Base-by-base conservation (phyloP, 2,329 filamentous ascomycete genomes). In the Ophiocordyceps camponoti-rufipedis region DNA sequence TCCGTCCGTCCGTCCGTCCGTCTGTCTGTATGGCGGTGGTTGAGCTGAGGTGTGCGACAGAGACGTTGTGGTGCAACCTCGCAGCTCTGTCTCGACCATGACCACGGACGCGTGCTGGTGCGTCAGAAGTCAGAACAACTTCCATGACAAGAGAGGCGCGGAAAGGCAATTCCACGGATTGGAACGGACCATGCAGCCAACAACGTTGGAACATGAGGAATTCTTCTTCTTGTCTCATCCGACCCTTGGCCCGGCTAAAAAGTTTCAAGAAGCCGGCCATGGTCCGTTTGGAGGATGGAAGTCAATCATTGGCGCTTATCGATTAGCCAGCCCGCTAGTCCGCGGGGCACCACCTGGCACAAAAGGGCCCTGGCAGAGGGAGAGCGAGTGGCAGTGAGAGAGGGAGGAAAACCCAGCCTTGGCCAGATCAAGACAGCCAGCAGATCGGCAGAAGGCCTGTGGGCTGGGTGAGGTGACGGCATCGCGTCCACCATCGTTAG, bases 161-260 rank as follows among this genome's bases (percentile, higher is more conserved):
- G 29, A 31, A 31, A 31, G 29, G 29, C 29, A 38, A 38, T 38
- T 38, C 35, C n/a, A 38, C 29, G 29, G 29, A 31, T 31, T 12
- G 29, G 29, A 31, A 31, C 29, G 35, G 35, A n/a, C 16, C 35
- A 38, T 38, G 35, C 35, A 38, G 35, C 35, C 35, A 38, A 35
- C 29, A 19, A 18, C 28, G 42, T 16, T 31, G 32, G 28, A 29
- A 23, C 31, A 44, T 39, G 43, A 38, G 33, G 43, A 39, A 31
- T 42, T 38, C 32, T 14, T 12, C 18, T 23, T 23, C 23, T 23
- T 45, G 44, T 45, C 44, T 45, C 44, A 45, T 45, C 44, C 40
- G 44, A 45, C 44, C 44, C 44, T 41, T 35, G 35, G 16, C 14
- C 12, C 23, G 23, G 23, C 19, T 14, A 42, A 19, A 12, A n/a